Conservation (phyloP, 805 yeast species). For the Cyberlindnera xylosilytica region DNA sequence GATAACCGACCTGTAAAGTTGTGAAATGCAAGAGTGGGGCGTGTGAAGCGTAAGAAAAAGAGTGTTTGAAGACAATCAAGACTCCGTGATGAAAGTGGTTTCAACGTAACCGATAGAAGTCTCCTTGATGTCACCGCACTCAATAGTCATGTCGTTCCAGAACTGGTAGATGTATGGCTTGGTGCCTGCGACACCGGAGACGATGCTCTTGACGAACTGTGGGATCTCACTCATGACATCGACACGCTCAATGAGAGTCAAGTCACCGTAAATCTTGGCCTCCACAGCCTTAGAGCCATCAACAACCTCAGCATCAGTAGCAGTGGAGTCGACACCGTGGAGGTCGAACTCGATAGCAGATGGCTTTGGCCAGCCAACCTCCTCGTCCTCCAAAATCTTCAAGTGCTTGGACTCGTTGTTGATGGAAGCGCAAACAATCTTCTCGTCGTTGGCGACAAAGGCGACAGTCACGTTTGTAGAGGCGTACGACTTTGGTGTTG, state of each 20-base stretch:
- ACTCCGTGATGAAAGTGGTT: conserved; percentile 67
- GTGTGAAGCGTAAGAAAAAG: not conserved
- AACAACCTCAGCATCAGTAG: conserved; percentile 41
- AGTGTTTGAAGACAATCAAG: conserved; percentile 3
- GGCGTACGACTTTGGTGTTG: conserved; percentile 89
- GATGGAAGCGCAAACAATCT: conserved; percentile 62
- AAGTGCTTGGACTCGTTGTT: conserved; percentile 63
- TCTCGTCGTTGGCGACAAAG: conserved; percentile 61
- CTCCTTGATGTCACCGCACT: conserved; percentile 43
- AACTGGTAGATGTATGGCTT: conserved; percentile 96
- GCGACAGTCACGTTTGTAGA: conserved; percentile 78
- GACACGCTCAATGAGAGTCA: conserved; percentile 79
- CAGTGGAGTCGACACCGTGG: conserved; percentile 44
- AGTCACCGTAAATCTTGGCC: conserved; percentile 57
- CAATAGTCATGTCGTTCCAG: conserved; percentile 58
- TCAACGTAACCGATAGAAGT: conserved; percentile 71
- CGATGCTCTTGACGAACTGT: conserved; percentile 87
- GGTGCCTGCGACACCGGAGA: conserved; percentile 91
- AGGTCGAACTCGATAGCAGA: conserved; percentile 57
- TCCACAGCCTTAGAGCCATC: conserved; percentile 35
- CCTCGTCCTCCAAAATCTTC: conserved; percentile 49
- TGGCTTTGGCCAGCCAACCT: conserved; percentile 91
- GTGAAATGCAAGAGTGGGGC: not conserved
- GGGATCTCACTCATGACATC: conserved; percentile 99
- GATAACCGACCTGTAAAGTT: not conserved